Base-by-base conservation (phyloP, 176 grass and related monocot genomes). In the Phoenix roebelenii region DNA sequence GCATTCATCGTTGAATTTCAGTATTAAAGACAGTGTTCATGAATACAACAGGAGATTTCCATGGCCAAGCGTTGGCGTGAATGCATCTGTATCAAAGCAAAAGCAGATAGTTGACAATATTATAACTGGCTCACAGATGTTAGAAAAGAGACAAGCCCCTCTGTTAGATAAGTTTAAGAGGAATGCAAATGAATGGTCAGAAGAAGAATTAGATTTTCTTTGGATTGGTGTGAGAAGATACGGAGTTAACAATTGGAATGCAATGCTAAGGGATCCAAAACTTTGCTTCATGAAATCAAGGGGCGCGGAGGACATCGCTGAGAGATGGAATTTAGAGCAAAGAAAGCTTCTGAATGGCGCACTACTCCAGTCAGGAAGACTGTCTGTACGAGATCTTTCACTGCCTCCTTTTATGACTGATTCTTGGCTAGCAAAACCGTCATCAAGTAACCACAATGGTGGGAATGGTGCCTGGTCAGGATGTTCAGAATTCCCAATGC, bases 201-300 rank as follows among this genome's bases (percentile, higher is more conserved):
- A 88, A 75, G 84, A 91, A 60, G 93, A 97, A 70, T 53, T 92
- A 16, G 93, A 97, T 85, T 91, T 77, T 84, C 84, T 97, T 66
- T 97, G 93, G 87, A 97, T 97, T 69, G 93, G 93, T 49, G 87
- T 97, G 55, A 79, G 93, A 68, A 84, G 93, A 60, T 87, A 97
- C 58, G 93, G 93, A 16, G 48, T 74, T n/a, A 85, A 78, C 65
- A 97, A 88, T 28, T 97, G 93, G 93, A 74, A 82, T 68, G 81
- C 80, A 25, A 77, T 92, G 74, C 54, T 97, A 59, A 74, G 62
- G 75, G 87, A 97, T 59, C 78, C 84, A 18, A 73, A 63, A 2
- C 66, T 97, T 25, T 55, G 60, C 18, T 97, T 97, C 66, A 82
- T 71, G 50, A 80, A 75, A 67, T 82, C 71, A 25, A 92, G 80